These are phyloP conservation scores for Penicillium sp. DNA, from an alignment of 2,329 filamentous ascomycete genomes.

Conservation along the genomic window DNA sequence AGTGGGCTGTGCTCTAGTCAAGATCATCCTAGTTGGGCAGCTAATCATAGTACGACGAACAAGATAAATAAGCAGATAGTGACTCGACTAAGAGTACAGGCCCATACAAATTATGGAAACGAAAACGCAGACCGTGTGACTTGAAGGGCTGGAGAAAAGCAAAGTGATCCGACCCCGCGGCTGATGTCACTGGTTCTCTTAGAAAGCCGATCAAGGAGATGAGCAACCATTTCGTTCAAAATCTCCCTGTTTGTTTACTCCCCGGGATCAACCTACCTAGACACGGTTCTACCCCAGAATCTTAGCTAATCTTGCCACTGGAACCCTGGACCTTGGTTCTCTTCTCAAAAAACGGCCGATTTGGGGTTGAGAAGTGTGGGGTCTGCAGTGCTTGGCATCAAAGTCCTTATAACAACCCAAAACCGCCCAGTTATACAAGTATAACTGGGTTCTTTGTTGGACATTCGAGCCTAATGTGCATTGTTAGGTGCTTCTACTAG, in stretches of 20 bases:
- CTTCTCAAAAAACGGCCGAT: background rate
- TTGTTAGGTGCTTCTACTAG: background rate
- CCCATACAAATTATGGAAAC: background rate
- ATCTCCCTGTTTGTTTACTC: background rate
- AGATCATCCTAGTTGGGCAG: background rate
- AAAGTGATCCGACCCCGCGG: slow-evolving; percentile 7
- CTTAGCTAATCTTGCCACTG: background rate
- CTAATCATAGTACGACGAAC: background rate
- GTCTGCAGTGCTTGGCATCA: background rate
- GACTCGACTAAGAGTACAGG: too few species aligned
- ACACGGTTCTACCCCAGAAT: background rate
- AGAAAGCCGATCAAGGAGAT: background rate
- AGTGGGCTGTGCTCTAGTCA: background rate
- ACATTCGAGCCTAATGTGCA: background rate
- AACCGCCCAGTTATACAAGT: background rate
- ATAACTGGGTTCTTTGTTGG: background rate
- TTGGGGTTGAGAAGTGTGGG: background rate
- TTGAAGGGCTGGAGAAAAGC: background rate
- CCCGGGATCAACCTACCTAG: too few species aligned
- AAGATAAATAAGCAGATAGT: background rate
- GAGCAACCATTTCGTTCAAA: background rate
- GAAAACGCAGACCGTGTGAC: background rate
- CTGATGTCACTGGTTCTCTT: slow-evolving; percentile 8
- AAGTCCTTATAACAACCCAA: background rate
- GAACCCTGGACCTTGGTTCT: slow-evolving; percentile 5